These are phyloP conservation scores for Parascedosporium putredinis DNA, from an alignment of 2,329 filamentous ascomycete genomes.

Conservation along the genomic window DNA sequence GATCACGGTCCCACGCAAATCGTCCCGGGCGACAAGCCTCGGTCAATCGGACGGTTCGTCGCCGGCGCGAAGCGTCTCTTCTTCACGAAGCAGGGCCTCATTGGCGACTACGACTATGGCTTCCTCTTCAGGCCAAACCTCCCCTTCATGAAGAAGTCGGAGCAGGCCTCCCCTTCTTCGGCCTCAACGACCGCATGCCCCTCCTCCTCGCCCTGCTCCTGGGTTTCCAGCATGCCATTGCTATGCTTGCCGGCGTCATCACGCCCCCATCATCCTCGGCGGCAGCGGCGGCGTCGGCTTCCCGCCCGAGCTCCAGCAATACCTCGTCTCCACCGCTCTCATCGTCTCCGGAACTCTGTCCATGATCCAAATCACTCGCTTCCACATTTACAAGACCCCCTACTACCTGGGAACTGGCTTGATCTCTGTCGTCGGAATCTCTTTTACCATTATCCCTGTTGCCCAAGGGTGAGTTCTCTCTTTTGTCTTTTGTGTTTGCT, in stretches of 20 bases:
- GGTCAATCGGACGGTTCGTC: constrained; percentile 17
- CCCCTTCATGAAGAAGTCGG: constrained; percentile 63
- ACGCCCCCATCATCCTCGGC: constrained; percentile 64
- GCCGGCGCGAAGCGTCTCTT: constrained; percentile 26
- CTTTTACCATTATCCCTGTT: constrained; percentile 66
- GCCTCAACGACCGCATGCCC: constrained; percentile 70
- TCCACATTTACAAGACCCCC: constrained; percentile 58
- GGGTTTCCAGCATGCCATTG: constrained; percentile 68
- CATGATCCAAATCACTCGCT: constrained; percentile 64
- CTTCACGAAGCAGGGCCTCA: constrained; percentile 56
- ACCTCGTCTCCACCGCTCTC: constrained; percentile 67
- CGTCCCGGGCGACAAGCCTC: constrained; percentile 25
- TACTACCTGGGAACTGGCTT: constrained; percentile 72
- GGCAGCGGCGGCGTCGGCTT: constrained; percentile 55
- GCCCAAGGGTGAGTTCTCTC: constrained; percentile 43
- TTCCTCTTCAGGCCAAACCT: constrained; percentile 77
- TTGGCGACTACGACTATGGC: constrained; percentile 83
- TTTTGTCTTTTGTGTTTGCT: neutral
- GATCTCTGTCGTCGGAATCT: constrained; percentile 69
- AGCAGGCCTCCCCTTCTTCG: constrained; percentile 66
- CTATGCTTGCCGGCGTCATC: constrained; percentile 68
- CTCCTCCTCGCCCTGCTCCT: constrained; percentile 63
- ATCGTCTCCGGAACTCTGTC: constrained; percentile 72
- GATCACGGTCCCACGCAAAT: constrained; percentile 42
- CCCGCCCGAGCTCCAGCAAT: constrained; percentile 50